These are phyloP conservation scores for Sarcocystis neurona DNA, from an alignment of 169 alveolate species.

Conservation along the genomic window DNA sequence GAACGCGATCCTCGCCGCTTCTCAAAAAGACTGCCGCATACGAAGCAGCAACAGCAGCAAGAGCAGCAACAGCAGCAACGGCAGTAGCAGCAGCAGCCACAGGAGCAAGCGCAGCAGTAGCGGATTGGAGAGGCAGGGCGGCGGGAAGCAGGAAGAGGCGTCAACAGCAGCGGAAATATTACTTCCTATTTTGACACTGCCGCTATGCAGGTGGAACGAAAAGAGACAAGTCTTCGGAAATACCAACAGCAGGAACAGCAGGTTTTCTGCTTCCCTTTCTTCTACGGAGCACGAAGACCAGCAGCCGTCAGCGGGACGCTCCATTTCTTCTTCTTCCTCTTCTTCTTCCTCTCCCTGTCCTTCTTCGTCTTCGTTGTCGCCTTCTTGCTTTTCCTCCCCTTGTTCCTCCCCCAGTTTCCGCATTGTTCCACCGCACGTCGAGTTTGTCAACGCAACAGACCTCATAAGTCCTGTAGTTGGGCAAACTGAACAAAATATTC, in stretches of 20 bases:
- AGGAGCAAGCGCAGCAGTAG: not conserved
- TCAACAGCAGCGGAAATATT: no score
- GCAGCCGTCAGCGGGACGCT: no score
- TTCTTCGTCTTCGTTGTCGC: not conserved
- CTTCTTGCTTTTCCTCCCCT: not conserved
- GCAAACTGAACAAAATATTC: conserved; percentile 50
- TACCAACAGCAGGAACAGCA: no score
- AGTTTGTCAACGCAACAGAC: conserved; percentile 50
- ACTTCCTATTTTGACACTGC: no score
- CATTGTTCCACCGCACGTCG: conserved; percentile 36
- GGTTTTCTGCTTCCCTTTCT: no score
- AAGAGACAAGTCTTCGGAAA: no score
- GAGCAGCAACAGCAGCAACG: not conserved
- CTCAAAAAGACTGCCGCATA: not conserved
- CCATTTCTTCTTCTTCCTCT: not conserved
- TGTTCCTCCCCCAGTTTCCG: not conserved
- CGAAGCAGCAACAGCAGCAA: conserved; percentile 23
- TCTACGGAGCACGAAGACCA: no score
- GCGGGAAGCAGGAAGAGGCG: no score
- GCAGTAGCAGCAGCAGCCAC: not conserved
- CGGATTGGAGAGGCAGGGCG: no score
- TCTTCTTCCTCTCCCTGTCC: not conserved
- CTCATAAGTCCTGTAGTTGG: conserved; percentile 41
- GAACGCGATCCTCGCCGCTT: not conserved
- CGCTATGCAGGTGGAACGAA: no score